Evolutionary conservation across 2,329 filamentous ascomycete species (phyloP), one percentile per base, ranked within the genome.

Genomic region (Fusarium siculi): DNA sequence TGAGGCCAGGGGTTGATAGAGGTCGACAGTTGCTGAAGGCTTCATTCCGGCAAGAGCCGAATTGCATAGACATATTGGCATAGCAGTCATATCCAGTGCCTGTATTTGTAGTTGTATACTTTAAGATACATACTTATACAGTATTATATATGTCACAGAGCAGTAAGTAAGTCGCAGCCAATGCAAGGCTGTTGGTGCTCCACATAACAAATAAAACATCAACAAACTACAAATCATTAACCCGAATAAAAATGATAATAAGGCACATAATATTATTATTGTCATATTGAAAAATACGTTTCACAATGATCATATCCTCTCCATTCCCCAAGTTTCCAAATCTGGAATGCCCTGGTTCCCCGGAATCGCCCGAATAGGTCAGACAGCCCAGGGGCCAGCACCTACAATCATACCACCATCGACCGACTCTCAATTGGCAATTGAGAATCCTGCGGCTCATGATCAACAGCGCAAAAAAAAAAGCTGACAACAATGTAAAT

Each of bases 341-440:
- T 52, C 25, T 37, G 37, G 52, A 37, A 52, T 61, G 42, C 55
- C 46, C 55, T 65, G 44, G 36, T 61, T 60, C 72, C 68, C 72
- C 72, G 72, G 72, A 63, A 70, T 74, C 72, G 57, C 55, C 72
- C 72, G 72, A 73, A 74, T 74, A 74, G 68, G 61, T 73, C 72
- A 74, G 72, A 64, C 55, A 62, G 68, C 15, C 72, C 65, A 70
- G 72, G 72, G 50, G 42, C 61, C 61, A 63, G 30, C 68, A 68
- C 50, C 53, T 46, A 44, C 61, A 55, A 75, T 75, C 73, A 68
- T 60, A 75, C 73, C 73, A 75, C 73, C 56, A 73, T 75, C 73
- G 73, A 73, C 72, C 54, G 72, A 75, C 73, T 60, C 34, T 55
- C 39, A 55, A 63, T 58, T 59, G 55, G n/a, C 68, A 47, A 47